phyloP scores from a whole-genome alignment of 768 basidiomycete genomes.

The Mycena vitilis region DNA sequence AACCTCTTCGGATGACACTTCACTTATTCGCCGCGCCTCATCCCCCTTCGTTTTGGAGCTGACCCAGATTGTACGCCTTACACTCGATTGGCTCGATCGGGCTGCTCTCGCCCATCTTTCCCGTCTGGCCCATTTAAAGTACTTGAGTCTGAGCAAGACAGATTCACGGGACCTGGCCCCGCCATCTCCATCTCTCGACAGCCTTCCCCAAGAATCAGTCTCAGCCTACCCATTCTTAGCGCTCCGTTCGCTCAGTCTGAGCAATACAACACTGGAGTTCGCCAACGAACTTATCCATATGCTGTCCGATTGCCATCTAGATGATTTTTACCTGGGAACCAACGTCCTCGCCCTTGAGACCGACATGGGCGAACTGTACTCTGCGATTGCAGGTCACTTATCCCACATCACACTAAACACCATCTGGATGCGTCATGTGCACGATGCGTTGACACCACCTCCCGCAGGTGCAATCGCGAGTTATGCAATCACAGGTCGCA shows the following conservation, averaged over 20 bases:
- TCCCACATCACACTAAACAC: neutral
- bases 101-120: slow-evolving; percentile 5
- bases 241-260: neutral
- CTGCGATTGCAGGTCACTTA: neutral
- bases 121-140: neutral
- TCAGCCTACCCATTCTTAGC: neutral
- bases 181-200: too few species aligned
- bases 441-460: neutral
- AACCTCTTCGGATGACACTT: neutral
- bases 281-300: neutral
- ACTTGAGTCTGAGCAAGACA: neutral
- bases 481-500: neutral
- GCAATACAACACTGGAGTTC: neutral
- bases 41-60: neutral
- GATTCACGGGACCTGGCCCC: neutral
- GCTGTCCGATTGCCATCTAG: neutral
- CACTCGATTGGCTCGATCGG: neutral
- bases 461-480: neutral
- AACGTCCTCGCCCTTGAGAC: neutral
- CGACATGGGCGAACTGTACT: neutral
- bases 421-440: too few species aligned
- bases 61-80: neutral
- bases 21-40: neutral
- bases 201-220: too few species aligned
- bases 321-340: neutral